Evolutionary conservation across 352 stramenopile genomes (phyloP), one percentile per base, ranked within the genome.

Genomic region (Globisporangium radiosum): DNA sequence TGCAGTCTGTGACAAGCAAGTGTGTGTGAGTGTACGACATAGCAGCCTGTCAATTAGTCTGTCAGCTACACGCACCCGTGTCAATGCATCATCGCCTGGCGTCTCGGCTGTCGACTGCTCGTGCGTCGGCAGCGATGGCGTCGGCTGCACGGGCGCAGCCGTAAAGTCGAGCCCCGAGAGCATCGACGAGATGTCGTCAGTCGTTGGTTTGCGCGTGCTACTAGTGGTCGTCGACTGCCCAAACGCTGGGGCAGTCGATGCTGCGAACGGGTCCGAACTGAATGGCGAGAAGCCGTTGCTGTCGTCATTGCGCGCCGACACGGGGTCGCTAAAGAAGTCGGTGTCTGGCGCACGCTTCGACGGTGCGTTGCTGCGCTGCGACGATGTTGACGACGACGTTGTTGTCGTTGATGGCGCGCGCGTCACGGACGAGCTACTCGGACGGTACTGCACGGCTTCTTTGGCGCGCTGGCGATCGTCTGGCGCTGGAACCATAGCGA

Each of bases 91-190:
- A 25, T 14, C 17, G 10, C 25, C 45, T 11, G 45, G 25, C 38
- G 76, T 59, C 11, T 80, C 68, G 13, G 81, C 66, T 1, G 65
- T 60, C 52, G 66, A 67, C 53, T 76, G 45, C 66, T 36, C 54
- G 8, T 9, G 51, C 8, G 64, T 60, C 5, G 47, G 56, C 17
- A 70, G 59, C 36, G 49, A 57, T 33, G 66, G 56, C 9, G 63
- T 62, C 36, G 69, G 66, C n/a, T 76, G 65, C 25, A 73, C 70
- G 7, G 75, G 76, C 7, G 64, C 47, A 39, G 80, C 63, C 4
- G 72, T 85, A 58, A 92, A 92, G 60, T 92, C 83, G 10, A 92
- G 62, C 1, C 81, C 83, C 5, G 76, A 84, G 17, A 92, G 62
- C 83, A 92, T 92, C 1, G 72, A 90, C 11, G 79, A 75, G 52